Percentiles rank a stretch among this genome's conserved stretches.
These are phyloP conservation scores for Candida albicans DNA, from an alignment of 1,139 yeast species.

Conservation along the genomic window DNA sequence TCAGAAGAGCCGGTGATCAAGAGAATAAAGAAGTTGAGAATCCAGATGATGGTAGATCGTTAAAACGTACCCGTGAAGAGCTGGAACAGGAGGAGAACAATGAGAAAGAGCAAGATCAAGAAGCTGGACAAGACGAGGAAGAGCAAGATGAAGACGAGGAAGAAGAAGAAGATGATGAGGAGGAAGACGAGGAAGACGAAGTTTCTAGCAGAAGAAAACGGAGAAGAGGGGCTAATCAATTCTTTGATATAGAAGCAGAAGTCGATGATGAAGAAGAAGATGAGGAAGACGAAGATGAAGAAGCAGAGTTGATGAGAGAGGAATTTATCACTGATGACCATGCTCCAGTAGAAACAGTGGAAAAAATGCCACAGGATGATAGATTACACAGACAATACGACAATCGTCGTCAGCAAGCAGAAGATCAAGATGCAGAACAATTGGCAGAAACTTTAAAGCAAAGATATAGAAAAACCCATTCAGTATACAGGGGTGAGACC, in stretches of 20 bases:
- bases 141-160: conserved; percentile 46
- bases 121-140: conserved; percentile 15
- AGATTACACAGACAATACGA: conserved; percentile 90
- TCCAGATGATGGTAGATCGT: neutral
- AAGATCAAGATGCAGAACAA: conserved; percentile 93
- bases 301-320: conserved; percentile 82
- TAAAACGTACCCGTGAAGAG: conserved; percentile 5
- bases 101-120: conserved; percentile 5
- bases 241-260: conserved; percentile 98
- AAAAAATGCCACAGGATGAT: conserved; percentile 52
- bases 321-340: conserved; percentile 80
- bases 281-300: conserved; percentile 83
- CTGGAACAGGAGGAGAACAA: conserved; percentile 9
- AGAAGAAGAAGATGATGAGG: conserved; percentile 64
- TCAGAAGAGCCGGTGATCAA: conserved; percentile 13
- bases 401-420: conserved; percentile 82
- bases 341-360: conserved; percentile 44
- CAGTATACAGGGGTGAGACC: conserved; percentile 85
- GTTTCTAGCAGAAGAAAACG: conserved; percentile 50
- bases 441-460: conserved; percentile 92
- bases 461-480: conserved; percentile 84
- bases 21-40: conserved; percentile 1
- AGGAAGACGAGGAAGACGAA: conserved; percentile 52
- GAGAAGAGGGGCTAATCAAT: conserved; percentile 79
- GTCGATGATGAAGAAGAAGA: conserved; percentile 99